Percentiles rank a stretch among this genome's conserved stretches.
Evolutionary conservation across 208 protist genomes (phyloP).

Genomic region (Acanthamoeba sp.): DNA sequence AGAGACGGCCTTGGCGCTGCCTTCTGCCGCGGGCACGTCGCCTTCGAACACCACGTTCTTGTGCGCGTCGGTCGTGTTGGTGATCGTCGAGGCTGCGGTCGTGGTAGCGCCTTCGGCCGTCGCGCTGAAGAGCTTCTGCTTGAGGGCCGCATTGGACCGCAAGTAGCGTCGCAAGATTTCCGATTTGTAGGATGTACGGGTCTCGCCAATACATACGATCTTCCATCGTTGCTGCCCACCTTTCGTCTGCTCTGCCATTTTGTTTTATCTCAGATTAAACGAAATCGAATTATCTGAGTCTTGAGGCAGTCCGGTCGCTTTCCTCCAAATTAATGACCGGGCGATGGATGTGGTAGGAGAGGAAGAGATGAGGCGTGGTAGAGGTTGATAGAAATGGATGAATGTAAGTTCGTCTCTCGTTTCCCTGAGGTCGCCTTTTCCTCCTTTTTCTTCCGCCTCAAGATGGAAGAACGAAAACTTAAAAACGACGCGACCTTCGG

Average conservation of each 20-base stretch:
- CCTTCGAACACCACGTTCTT: conserved; percentile 60
- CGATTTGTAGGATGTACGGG: conserved; percentile 7
- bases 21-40: conserved; percentile 11
- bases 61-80: conserved; percentile 6
- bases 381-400: too few species aligned
- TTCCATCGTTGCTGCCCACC: not conserved
- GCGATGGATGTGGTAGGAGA: not conserved
- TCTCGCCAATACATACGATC: conserved; percentile 32
- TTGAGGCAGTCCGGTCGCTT: too few species aligned
- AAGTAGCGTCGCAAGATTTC: conserved; percentile 19
- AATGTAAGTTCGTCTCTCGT: not conserved
- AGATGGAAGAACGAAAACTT: not conserved
- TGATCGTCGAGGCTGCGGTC: not conserved
- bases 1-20: not conserved
- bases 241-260: not conserved
- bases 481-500: not conserved
- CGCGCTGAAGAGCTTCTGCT: conserved; percentile 24
- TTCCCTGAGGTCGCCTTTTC: not conserved
- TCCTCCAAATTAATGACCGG: not conserved
- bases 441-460: not conserved
- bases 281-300: not conserved
- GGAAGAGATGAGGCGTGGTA: too few species aligned
- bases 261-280: not conserved
- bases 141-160: not conserved
- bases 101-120: not conserved